A percentile compares a stretch with the other conserved stretches of the same genome.
Evolutionary conservation across 2,329 filamentous ascomycete species (phyloP).

Genomic region (Calonectria multiphialidica): DNA sequence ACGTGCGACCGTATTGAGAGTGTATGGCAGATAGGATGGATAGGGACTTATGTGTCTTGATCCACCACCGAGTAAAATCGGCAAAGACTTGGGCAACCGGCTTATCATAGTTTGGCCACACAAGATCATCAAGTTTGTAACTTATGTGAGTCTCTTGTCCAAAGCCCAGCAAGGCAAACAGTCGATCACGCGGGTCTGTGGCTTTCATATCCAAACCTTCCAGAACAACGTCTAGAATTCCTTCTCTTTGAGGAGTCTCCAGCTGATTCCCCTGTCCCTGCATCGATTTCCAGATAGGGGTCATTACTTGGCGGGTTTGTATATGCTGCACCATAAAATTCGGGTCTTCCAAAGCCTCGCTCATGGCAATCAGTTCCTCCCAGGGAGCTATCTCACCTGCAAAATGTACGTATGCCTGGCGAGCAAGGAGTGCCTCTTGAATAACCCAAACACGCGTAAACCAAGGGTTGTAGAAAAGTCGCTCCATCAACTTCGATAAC

Average conservation of each 20-base stretch:
- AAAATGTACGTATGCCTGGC: conserved; percentile 13
- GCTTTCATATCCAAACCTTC: conserved; percentile 32
- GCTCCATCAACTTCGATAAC: conserved; percentile 29
- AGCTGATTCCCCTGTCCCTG: neutral
- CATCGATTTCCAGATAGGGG: conserved; percentile 28
- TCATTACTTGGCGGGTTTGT: conserved; percentile 26
- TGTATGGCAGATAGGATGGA: conserved; percentile 26
- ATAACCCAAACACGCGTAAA: conserved; percentile 32
- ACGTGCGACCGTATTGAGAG: conserved; percentile 28
- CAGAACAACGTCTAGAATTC: conserved; percentile 29
- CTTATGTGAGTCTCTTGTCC: conserved; percentile 27
- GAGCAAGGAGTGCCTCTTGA: conserved; percentile 30
- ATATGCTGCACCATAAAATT: conserved; percentile 22
- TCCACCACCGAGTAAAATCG: conserved; percentile 37
- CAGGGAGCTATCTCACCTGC: neutral
- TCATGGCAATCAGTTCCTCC: conserved; percentile 29
- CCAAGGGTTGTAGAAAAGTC: conserved; percentile 31
- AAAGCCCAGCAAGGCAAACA: conserved; percentile 31
- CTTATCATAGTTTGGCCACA: conserved; percentile 34
- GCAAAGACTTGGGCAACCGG: conserved; percentile 25
- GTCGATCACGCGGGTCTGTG: conserved; percentile 30
- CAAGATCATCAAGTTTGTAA: conserved; percentile 19
- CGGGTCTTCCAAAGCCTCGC: conserved; percentile 13
- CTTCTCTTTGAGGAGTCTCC: neutral
- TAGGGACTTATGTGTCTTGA: conserved; percentile 21